Evolutionary conservation across 352 stramenopile species (phyloP), one percentile per base, ranked within the genome.

Genomic region (Detonula confervacea): DNA sequence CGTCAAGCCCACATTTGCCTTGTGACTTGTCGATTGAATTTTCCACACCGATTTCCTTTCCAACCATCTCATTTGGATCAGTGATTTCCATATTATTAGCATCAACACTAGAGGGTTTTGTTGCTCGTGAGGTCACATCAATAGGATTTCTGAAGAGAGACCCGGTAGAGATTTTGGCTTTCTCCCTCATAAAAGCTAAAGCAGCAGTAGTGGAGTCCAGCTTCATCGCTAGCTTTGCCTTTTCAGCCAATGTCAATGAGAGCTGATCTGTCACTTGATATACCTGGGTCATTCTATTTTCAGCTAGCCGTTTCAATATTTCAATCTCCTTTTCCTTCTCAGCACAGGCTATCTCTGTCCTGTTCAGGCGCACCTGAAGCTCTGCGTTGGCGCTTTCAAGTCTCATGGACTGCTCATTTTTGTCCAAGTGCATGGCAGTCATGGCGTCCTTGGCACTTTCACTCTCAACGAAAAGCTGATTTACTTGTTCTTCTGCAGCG

Each of bases 211-310:
- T 47, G 1, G 30, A 65, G n/a, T 49, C n/a, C 33, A 65, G 25
- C 25, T 25, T 52, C 29, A 16, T 52, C 20, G 37, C 4, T 20
- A 65, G 30, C 37, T 65, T 35, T 52, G 30, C 8, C 24, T 65
- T 65, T 44, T 51, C 56, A 52, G 33, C n/a, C 33, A 65, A 52
- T 8, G 56, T 35, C 14, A 24, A 35, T 22, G 56, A 37, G n/a
- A 65, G 56, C 25, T 35, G 30, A 35, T 65, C 56, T 25, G 56
- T 65, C 33, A 65, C 49, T 52, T 65, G 30, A 16, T 52, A 52
- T 52, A 65, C 20, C 56, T 65, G 56, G 6, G 37, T 52, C 56
- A 52, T 65, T 65, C 56, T 49, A 22, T 52, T 65, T 65, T 30
- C n/a, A 46, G 54, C 54, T 62, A 44, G 54, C 24, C 14, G 54